A percentile compares a stretch with the other conserved stretches of the same genome.
Evolutionary conservation across 495 filamentous ascomycete genomes (phyloP).

Genomic region (Tuber borchii): DNA sequence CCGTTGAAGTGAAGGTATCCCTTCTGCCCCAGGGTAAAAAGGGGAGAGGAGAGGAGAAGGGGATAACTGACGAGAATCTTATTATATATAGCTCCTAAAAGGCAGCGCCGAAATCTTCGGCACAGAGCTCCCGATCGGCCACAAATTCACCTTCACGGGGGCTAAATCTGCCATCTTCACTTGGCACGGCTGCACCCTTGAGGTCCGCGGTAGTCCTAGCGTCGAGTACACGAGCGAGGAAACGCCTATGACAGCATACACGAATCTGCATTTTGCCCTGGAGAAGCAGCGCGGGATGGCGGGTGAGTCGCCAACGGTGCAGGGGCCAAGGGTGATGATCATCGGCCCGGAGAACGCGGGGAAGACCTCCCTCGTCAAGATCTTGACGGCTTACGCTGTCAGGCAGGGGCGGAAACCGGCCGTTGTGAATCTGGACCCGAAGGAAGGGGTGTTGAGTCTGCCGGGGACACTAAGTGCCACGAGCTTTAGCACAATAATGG

Average conservation of each 20-base stretch:
- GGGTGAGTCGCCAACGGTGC: conserved; percentile 38
- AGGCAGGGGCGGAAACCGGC: conserved; percentile 69
- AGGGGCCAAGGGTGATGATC: conserved; percentile 74
- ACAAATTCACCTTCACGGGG: conserved; percentile 73
- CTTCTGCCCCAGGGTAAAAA: neutral
- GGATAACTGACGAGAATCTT: neutral
- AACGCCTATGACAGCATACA: conserved; percentile 72
- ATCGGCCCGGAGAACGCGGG: conserved; percentile 75
- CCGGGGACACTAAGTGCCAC: conserved; percentile 80
- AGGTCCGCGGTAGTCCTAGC: conserved; percentile 57
- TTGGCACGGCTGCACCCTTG: conserved; percentile 79
- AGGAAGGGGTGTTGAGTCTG: conserved; percentile 75
- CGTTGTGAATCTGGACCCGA: conserved; percentile 78
- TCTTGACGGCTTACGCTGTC: conserved; percentile 73
- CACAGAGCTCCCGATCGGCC: conserved; percentile 78
- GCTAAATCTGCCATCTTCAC: conserved; percentile 84
- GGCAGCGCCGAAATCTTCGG: conserved; percentile 94
- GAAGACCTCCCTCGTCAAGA: conserved; percentile 78
- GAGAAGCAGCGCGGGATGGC: conserved; percentile 58
- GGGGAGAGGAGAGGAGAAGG: neutral
- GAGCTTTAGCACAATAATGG: conserved; percentile 74
- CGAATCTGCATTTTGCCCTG: conserved; percentile 82
- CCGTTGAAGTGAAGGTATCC: conserved; percentile 57
- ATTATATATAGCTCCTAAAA: conserved; percentile 56
- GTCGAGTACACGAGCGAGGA: conserved; percentile 76